Evolutionary conservation across 805 yeast genomes (phyloP), one percentile per base, ranked within the genome.

Genomic region (Barnettozyma populi): DNA sequence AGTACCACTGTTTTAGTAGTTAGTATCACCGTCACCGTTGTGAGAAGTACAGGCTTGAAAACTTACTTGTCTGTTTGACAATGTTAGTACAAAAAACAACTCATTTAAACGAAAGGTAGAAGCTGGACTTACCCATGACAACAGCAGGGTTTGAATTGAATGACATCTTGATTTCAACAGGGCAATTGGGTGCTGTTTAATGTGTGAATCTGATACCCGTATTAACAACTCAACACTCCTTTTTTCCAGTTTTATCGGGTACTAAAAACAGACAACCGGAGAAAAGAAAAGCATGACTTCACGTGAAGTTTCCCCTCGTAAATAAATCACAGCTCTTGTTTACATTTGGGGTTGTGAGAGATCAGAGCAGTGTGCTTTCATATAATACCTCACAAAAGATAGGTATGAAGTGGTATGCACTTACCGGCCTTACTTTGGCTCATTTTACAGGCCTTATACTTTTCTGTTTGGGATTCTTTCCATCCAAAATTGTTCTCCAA

Each of bases 401-500:
- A 9, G 16, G 8, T 14, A 49, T 49, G 52, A 39, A 41, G 47
- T 49, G 52, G 52, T 3, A 19, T 10, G 25, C 25, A 7, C 47
- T 49, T 2, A 16, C 36, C 13, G 45, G 39, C 11, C 40, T 45
- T 7, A 39, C 52, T 7, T 25, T 41, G 3, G 25, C 60, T 6
- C 87, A 84, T 52, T 52, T 80, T 36, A 58, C 61, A 0, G 87
- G 90, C 0, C 69, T 85, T 18, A 52, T 79, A 19, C 57, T 83
- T 7, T 92, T 92, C 61, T 78, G 86, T 40, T 70, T 72, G 44
- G 99, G 99, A 0, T 94, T 92, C 59, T 90, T 94, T 62, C 98
- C 99, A 0, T 82, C 88, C n/a, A 90, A 92, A 61, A 82, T 79
- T 1, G 80, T 84, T 0, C 69, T 88, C 18, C 76, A 82, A 1